These are phyloP conservation scores for Phytophthora parvispora DNA, from an alignment of 352 stramenopile genomes.

Conservation along the genomic window DNA sequence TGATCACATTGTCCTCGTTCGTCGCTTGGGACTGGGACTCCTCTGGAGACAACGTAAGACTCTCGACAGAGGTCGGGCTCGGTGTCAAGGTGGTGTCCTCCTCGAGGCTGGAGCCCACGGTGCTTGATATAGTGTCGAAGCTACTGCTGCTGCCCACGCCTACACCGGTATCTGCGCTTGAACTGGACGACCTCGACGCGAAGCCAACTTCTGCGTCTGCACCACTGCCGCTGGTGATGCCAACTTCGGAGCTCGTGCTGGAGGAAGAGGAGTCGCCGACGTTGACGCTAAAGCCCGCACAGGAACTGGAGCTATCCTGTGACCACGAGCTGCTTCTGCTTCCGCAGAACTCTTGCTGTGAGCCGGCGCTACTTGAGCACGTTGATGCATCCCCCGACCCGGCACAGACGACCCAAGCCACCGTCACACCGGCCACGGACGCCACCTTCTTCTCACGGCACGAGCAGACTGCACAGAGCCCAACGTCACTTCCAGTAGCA, in stretches of 20 bases:
- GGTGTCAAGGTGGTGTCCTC: background rate
- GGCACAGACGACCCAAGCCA: conserved; percentile 39
- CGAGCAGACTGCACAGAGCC: conserved; percentile 33
- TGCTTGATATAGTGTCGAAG: conserved; percentile 1
- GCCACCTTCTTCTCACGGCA: conserved; percentile 52
- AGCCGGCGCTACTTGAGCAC: conserved; percentile 10
- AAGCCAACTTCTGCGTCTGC: background rate
- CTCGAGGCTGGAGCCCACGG: background rate
- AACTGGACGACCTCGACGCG: background rate
- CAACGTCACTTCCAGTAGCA: conserved; percentile 1
- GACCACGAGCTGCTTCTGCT: conserved; percentile 1
- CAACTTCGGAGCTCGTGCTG: background rate
- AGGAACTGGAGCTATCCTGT: conserved; percentile 8
- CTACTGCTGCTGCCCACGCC: conserved; percentile 9
- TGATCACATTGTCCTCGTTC: conserved; percentile 30
- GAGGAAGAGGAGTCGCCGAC: conserved; percentile 16
- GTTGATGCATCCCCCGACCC: conserved; percentile 22
- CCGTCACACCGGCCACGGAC: conserved; percentile 20
- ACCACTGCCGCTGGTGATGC: conserved; percentile 15
- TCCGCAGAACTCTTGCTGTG: conserved; percentile 22
- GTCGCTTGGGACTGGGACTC: conserved; percentile 5
- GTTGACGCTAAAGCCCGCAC: conserved; percentile 3
- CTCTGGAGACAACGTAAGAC: background rate
- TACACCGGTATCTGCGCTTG: background rate
- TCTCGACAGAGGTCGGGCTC: conserved; percentile 1